Evolutionary conservation across 768 basidiomycete genomes (phyloP), one percentile per base, ranked within the genome.

Genomic region (Chalciporus pseudorubinellus): DNA sequence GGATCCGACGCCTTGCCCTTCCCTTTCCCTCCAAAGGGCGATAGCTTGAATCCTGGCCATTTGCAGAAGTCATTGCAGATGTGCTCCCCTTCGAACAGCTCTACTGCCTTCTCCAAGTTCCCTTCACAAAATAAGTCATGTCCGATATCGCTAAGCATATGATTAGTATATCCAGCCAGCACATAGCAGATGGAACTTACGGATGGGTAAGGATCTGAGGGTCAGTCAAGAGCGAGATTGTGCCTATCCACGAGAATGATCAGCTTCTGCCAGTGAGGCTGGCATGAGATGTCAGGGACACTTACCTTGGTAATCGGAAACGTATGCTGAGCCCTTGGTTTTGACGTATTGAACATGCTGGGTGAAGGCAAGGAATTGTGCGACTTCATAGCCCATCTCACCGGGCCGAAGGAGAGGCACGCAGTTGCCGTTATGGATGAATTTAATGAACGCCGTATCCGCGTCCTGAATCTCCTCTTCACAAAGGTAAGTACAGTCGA

Each of bases 251-350:
- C 10, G 26, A 28, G 26, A 28, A 10, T 28, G 4, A 28, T 28
- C 6, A 28, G 10, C 26, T n/a, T n/a, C n/a, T n/a, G n/a, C n/a
- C n/a, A n/a, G n/a, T n/a, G n/a, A n/a, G n/a, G n/a, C n/a, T n/a
- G n/a, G n/a, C n/a, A n/a, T n/a, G n/a, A n/a, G n/a, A n/a, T n/a
- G n/a, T n/a, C n/a, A n/a, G n/a, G n/a, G n/a, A n/a, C 26, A 41
- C 40, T 19, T 39, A 52, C 46, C 55, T 44, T 56, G 51, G 33
- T 54, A 55, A n/a, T 58, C 50, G 0, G 50, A 51, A 10, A 55
- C 48, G 18, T 47, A 58, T 1, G 21, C n/a, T 42, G 2, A 36
- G 36, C 3, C 14, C 40, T 20, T 0, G 44, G 51, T 26, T n/a
- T n/a, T n/a, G n/a, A n/a, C n/a, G n/a, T n/a, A n/a, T n/a, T n/a